These are phyloP conservation scores for Aspergillus aculeatus DNA, from an alignment of 2,329 filamentous ascomycete species.

Conservation along the genomic window DNA sequence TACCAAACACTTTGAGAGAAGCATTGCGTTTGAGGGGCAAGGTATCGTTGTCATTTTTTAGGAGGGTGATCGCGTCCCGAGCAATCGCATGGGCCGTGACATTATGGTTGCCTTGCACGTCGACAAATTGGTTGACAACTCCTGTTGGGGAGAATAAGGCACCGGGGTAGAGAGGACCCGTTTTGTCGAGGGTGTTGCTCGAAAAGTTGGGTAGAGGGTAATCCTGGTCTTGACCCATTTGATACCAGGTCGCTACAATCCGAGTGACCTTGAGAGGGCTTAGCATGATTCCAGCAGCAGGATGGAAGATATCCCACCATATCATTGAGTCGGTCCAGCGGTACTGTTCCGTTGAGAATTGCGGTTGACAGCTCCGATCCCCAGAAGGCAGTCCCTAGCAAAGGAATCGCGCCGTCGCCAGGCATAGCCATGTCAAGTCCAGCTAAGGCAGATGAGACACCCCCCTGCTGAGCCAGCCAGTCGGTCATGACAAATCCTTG, in stretches of 20 bases:
- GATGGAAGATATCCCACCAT: slow-evolving; percentile 30
- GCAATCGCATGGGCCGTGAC: slow-evolving; percentile 52
- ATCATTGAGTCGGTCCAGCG: slow-evolving; percentile 56
- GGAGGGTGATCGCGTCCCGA: slow-evolving; percentile 56
- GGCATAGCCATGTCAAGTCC: slow-evolving; percentile 72
- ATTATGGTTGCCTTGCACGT: slow-evolving; percentile 56
- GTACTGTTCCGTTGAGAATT: slow-evolving; percentile 58
- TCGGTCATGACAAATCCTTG: slow-evolving; percentile 71
- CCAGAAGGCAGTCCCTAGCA: slow-evolving; percentile 56
- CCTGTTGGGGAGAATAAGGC: slow-evolving; percentile 60
- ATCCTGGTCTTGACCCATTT: slow-evolving; percentile 57
- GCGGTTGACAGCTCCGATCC: slow-evolving; percentile 55
- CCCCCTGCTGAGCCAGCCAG: slow-evolving; percentile 64
- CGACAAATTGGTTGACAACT: slow-evolving; percentile 67
- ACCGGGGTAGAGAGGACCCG: slow-evolving; percentile 58
- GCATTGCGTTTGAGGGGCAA: slow-evolving; percentile 48
- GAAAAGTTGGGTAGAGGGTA: slow-evolving; percentile 61
- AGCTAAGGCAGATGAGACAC: slow-evolving; percentile 59
- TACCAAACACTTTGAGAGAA: slow-evolving; percentile 48
- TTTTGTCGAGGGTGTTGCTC: slow-evolving; percentile 55
- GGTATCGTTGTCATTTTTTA: slow-evolving; percentile 63
- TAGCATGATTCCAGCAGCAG: slow-evolving; percentile 10
- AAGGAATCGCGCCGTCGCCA: slow-evolving; percentile 55
- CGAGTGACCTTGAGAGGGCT: slow-evolving; percentile 46
- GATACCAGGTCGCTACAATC: slow-evolving; percentile 59